Base-by-base conservation (phyloP, 345 rosid species). In the Sisymbrium irio region DNA sequence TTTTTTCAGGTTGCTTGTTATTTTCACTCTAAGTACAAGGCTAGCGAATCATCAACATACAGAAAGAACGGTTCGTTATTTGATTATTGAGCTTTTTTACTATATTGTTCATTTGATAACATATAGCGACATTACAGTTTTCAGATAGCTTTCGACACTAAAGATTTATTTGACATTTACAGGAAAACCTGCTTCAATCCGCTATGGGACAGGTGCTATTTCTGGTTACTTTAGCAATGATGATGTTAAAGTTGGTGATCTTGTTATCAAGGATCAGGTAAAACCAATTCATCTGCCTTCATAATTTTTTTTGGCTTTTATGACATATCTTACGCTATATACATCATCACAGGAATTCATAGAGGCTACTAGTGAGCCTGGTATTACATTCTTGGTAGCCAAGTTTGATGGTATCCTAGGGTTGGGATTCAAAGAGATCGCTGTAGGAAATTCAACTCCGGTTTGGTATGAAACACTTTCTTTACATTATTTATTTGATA, bases 401-500 rank as follows among this genome's bases (percentile, higher is more conserved):
- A 93, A 89, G 76, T 93, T 93, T 83, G 97, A 93, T 74, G 98
- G 98, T 44, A 85, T 89, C 51, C 85, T 93, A 76, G 98, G 98
- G 46, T 91, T 93, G 54, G 94, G 97, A n/a, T 93, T 86, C 76
- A 88, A 88, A 87, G 97, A 91, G 86, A 91, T 93, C 50, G 73
- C 96, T 4, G 89, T 91, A 47, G 97, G 94, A 64, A 80, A 88
- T 3, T 87, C 94, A 57, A 82, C 86, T 33, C 97, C 98, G 46
- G 83, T 93, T 74, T 93, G 98, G 98, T 93, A 81, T 36, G 67
- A 62, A 62, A 12, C 30, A 64, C 19, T 46, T 55, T 55, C 41
- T 19, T 49, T 67, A 7, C 3, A 4, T 3, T 44, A 15, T 15
- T 22, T 3, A 22, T 22, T 22, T 22, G 25, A 36, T 22, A 1